Evolutionary conservation across 345 rosid genomes (phyloP).

Genomic region (Populus ilicifolia): DNA sequence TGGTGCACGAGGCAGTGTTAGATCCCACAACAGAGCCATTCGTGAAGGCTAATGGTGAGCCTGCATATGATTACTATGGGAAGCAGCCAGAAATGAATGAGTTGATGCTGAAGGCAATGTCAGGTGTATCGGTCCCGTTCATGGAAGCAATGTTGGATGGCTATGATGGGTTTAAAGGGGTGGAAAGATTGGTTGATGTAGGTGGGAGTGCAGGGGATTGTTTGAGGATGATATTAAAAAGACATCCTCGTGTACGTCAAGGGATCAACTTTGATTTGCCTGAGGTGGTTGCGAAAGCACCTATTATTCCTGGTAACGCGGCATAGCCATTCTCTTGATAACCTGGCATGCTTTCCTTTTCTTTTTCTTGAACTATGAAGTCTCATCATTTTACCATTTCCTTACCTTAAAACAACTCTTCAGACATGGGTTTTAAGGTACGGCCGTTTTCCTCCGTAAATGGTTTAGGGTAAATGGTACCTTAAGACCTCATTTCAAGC

Average conservation of each 20-base stretch:
- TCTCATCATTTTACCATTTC: not conserved
- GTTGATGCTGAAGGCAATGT: constrained; percentile 85
- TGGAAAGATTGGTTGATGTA: constrained; percentile 64
- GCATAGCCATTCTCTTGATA: no score
- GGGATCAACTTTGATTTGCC: constrained; percentile 88
- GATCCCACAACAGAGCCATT: constrained; percentile 70
- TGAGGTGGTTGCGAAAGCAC: constrained; percentile 77
- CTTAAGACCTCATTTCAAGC: no score
- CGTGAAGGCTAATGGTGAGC: constrained; percentile 62
- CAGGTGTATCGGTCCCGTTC: constrained; percentile 88
- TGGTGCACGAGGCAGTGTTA: constrained; percentile 69
- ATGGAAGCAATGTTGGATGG: constrained; percentile 61
- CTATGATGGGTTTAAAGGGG: constrained; percentile 63
- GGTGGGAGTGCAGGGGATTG: constrained; percentile 97
- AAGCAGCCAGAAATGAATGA: constrained; percentile 75
- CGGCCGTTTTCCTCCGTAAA: no score
- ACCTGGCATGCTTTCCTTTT: no score
- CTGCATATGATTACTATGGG: constrained; percentile 68
- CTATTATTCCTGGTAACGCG: constrained; percentile 50
- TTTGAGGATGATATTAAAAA: constrained; percentile 66
- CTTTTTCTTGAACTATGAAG: no score
- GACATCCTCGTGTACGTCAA: constrained; percentile 41
- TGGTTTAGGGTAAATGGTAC: no score
- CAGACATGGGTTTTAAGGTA: no score
- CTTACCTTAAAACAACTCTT: no score